Base-by-base conservation (phyloP, 352 stramenopile genomes). In the Saprolegnia diclina region DNA sequence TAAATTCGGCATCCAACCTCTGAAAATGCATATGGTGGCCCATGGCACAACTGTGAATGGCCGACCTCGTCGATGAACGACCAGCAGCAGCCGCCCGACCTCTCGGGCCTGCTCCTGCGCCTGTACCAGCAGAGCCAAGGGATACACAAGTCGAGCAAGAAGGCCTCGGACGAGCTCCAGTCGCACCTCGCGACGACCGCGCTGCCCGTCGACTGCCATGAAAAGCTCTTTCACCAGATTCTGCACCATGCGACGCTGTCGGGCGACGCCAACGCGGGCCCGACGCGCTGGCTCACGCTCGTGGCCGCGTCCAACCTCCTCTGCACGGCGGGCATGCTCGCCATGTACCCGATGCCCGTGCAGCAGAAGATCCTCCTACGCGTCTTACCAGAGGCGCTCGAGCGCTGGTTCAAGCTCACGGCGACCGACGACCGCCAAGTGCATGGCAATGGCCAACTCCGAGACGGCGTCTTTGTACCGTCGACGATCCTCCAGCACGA, bases 111-210 rank as follows among this genome's bases (percentile, higher is more conserved):
- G 57, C 37, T 65, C 32, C 38, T 65, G 38, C 57, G 57, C 18
- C 29, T 65, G 40, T 65, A 53, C 38, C 57, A 65, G 10, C 37
- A 52, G 37, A 65, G 57, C 57, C 57, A 65, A 65, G 40, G 57
- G 13, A 18, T 21, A 32, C 35, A 65, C 26, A 65, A 65, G 35
- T 11, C 26, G 5, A n/a, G 37, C 10, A 65, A 65, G 57, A 65
- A 65, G 37, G 57, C 57, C 22, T 38, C 52, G 48, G 57, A 65
- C 35, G 57, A 65, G n/a, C 57, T 65, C 19, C 19, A 24, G 7
- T 11, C 45, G 22, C 57, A 65, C 19, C 57, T 65, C 38, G 32
- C 45, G 44, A 65, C 57, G 7, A 54, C 37, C 26, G 38, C 57
- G 10, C 44, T 65, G 24, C 57, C 57, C 22, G 57, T 65, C 14